Evolutionary conservation across 2,329 filamentous ascomycete species (phyloP).

Genomic region (Chrysoporthe deuterocubensis): DNA sequence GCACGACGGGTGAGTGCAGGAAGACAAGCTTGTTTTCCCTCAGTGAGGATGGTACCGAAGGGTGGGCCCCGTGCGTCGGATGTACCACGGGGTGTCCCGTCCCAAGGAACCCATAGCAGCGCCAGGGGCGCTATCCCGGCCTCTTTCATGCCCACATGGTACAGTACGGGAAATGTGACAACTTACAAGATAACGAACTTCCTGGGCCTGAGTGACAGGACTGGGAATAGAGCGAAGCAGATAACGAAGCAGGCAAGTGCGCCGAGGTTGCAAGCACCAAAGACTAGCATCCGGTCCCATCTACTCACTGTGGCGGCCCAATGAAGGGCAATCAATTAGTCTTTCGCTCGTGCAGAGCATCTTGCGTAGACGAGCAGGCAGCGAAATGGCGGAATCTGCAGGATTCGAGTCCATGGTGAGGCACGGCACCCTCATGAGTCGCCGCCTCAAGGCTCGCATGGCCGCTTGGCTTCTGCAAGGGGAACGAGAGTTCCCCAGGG

Average conservation of each 20-base stretch:
- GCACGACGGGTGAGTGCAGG: constrained; percentile 43
- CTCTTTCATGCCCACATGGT: constrained; percentile 20
- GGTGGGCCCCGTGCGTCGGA: constrained; percentile 23
- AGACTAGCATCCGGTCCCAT: constrained; percentile 94
- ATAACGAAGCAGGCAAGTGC: constrained; percentile 91
- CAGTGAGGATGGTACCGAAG: constrained; percentile 18
- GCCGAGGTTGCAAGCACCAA: constrained; percentile 86
- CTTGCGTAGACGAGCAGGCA: constrained; percentile 10
- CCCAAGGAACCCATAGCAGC: constrained; percentile 4
- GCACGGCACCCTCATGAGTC: constrained; percentile 47
- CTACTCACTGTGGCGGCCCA: constrained; percentile 73
- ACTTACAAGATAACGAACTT: constrained; percentile 99
- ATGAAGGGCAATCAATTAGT: constrained; percentile 33
- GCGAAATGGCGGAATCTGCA: constrained; percentile 31
- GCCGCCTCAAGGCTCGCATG: constrained; percentile 42
- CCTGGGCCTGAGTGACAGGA: constrained; percentile 77
- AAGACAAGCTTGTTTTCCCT: constrained; percentile 32
- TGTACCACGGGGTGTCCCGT: constrained; percentile 21
- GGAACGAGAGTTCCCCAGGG: constrained; percentile 35
- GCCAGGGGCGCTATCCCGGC: constrained; percentile 15
- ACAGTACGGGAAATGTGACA: constrained; percentile 31
- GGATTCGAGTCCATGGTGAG: constrained; percentile 46
- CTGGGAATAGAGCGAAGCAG: constrained; percentile 87
- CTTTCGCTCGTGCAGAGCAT: constrained; percentile 27
- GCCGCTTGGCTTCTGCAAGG: constrained; percentile 44